Conservation (phyloP, 257 asterid genomes). For the Solanum medicagineum region DNA sequence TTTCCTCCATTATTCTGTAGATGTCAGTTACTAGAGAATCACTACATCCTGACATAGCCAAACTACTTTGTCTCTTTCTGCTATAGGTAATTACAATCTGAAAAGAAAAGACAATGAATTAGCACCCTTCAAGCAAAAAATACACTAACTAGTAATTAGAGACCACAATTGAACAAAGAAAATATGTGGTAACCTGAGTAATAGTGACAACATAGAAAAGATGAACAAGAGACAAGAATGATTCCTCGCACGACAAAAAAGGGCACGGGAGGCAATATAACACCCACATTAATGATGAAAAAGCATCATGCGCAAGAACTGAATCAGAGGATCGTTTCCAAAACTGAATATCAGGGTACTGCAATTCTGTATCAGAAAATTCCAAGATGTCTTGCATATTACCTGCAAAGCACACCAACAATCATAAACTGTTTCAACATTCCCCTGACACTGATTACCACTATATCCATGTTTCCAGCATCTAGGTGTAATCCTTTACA, state of each 20-base stretch:
- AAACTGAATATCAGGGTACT: conserved; percentile 56
- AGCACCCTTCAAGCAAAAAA: not conserved
- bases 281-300: conserved; percentile 91
- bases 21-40: conserved; percentile 63
- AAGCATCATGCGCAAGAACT: conserved; percentile 65
- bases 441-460: not conserved
- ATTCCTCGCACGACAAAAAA: conserved; percentile 58
- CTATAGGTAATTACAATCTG: conserved; percentile 52
- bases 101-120: not conserved
- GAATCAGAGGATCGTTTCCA: conserved; percentile 79
- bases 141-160: not conserved
- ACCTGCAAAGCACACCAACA: conserved; percentile 36
- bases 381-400: conserved; percentile 54
- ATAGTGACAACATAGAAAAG: conserved; percentile 40
- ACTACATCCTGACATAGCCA: conserved; percentile 20
- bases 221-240: conserved; percentile 73
- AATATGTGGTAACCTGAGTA: conserved; percentile 14
- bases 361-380: conserved; percentile 32
- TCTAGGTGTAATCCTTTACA: not conserved
- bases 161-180: not conserved
- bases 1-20: conserved; percentile 28
- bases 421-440: not conserved
- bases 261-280: conserved; percentile 89
- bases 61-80: conserved; percentile 17
- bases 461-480: not conserved